Evolutionary conservation across 768 basidiomycete species (phyloP).

Genomic region (Leucosporidium yakuticum): DNA sequence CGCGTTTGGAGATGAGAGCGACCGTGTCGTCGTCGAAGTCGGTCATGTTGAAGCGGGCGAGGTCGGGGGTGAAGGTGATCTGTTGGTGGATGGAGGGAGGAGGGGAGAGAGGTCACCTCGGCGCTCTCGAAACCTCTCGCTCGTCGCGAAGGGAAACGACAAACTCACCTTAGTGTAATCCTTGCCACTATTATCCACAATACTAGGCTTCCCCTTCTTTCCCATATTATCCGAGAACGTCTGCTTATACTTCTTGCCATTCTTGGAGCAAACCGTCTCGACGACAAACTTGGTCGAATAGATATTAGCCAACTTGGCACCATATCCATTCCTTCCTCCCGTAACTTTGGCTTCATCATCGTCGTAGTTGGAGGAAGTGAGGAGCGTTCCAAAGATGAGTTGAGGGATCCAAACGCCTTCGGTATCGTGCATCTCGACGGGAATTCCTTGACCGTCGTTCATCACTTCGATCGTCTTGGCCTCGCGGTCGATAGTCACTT

Average conservation of each 20-base stretch:
- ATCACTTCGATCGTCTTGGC: slow-evolving; percentile 79
- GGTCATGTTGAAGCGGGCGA: slow-evolving; percentile 74
- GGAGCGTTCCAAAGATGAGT: slow-evolving; percentile 89
- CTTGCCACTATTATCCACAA: slow-evolving; percentile 71
- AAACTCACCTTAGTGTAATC: slow-evolving; percentile 52
- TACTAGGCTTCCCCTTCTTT: slow-evolving; percentile 78
- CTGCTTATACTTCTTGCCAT: slow-evolving; percentile 86
- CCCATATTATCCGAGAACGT: slow-evolving; percentile 92
- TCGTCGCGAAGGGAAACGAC: neutral
- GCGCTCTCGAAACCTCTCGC: slow-evolving; percentile 1
- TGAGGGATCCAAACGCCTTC: slow-evolving; percentile 96
- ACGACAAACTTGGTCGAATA: slow-evolving; percentile 94
- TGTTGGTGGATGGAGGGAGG: slow-evolving; percentile 54
- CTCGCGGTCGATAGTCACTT: slow-evolving; percentile 78
- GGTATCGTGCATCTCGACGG: slow-evolving; percentile 86
- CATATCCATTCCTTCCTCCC: slow-evolving; percentile 96
- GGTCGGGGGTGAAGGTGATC: slow-evolving; percentile 87
- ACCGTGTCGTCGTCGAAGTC: slow-evolving; percentile 88
- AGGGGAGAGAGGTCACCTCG: too few relatives aligned
- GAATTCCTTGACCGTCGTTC: slow-evolving; percentile 95
- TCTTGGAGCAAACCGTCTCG: slow-evolving; percentile 78
- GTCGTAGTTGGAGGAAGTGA: slow-evolving; percentile 94
- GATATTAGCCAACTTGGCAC: slow-evolving; percentile 96
- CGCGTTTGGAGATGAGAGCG: slow-evolving; percentile 81
- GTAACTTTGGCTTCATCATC: slow-evolving; percentile 98